Evolutionary conservation across 352 stramenopile species (phyloP), one percentile per base, ranked within the genome.

Genomic region (Globisporangium cederbergense): DNA sequence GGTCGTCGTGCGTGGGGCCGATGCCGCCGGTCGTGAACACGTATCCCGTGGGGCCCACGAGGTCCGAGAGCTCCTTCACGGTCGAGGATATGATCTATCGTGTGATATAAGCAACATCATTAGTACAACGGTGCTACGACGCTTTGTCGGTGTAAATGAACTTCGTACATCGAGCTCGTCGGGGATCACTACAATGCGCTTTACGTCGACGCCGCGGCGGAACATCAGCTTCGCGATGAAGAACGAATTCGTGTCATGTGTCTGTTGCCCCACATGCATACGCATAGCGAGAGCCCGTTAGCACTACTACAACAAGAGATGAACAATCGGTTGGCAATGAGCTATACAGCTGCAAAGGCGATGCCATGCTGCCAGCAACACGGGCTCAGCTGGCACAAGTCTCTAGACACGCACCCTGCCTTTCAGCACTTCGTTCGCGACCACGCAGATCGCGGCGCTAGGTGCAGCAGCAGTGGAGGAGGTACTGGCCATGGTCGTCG

Each of bases 1-100:
- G 91, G 67, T 95, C 87, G 70, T 95, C 87, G 58, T 95, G 87
- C 10, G 87, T 95, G 2, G 85, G 87, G 7, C 87, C 87, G 46
- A 95, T 93, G 42, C 86, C 86, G 61, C 86, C 86, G 9, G 86
- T 93, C n/a, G 86, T 93, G 72, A 95, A 80, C n/a, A 95, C 84
- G 58, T 91, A 95, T 36, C 86, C 86, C 22, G 59, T 79, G 9
- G 77, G 74, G 0, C 86, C 84, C 6, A 95, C 86, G 14, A 90
- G 75, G 13, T 89, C 72, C n/a, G 83, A 93, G 10, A 96, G 69
- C 30, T 89, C 66, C 60, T 89, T 80, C 22, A 96, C 83, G 7
- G 83, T 93, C 4, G 74, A 78, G 0, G 83, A 64, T 34, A 96
- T 96, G 3, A 78, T 78, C 82, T 91, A 20, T n/a, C 64, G 22